These are phyloP conservation scores for Calophaca sinica DNA, from an alignment of 306 rosid species.

Conservation along the genomic window DNA sequence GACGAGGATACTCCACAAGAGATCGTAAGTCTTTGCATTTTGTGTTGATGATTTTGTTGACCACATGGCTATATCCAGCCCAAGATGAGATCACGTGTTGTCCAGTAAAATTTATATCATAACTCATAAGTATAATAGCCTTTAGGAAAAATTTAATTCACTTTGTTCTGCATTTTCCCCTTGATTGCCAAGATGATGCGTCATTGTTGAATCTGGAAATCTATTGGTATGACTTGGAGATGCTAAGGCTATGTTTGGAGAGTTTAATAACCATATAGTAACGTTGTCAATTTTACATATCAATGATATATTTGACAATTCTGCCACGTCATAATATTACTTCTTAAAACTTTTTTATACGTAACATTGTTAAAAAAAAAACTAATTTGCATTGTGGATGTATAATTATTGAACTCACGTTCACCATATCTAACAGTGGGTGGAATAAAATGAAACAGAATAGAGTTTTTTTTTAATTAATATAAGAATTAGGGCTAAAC, in stretches of 20 bases:
- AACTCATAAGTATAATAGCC: background rate
- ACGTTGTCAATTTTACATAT: background rate
- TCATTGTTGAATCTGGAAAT: conserved; percentile 13
- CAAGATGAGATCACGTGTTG: no score
- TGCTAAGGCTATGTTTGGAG: background rate
- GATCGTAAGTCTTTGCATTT: conserved; percentile 23
- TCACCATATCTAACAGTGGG: no score
- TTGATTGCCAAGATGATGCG: background rate
- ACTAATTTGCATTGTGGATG: no score
- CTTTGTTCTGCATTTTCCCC: background rate
- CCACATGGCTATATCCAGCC: background rate
- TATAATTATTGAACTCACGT: no score
- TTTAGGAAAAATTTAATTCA: background rate
- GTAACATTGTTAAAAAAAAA: background rate
- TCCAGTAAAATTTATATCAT: background rate
- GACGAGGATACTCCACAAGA: background rate
- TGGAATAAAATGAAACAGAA: no score
- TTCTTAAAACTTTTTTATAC: background rate
- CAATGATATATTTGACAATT: background rate
- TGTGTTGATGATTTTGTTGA: background rate
- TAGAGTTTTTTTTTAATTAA: no score
- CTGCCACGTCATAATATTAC: background rate
- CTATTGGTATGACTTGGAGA: background rate
- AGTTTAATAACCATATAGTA: background rate
- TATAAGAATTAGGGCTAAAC: no score